A percentile compares a stretch with the other conserved stretches of the same genome.
Conservation (phyloP, 2,329 filamentous ascomycete species). For the Dryadomyces quercus-mongolicae region DNA sequence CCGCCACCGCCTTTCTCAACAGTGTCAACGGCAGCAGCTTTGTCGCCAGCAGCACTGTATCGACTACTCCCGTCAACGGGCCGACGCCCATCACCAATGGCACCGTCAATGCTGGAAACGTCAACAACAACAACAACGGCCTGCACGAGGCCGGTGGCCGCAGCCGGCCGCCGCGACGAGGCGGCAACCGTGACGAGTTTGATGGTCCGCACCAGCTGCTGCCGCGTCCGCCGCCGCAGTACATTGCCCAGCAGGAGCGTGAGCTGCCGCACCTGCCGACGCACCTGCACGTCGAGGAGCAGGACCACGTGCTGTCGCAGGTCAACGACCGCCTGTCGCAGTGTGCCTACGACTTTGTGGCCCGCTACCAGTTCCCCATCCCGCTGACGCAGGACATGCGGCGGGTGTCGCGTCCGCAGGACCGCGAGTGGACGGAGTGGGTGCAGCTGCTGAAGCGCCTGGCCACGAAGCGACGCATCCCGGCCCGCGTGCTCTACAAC, state of each 20-base stretch:
- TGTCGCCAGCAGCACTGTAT: slow-evolving; percentile 12
- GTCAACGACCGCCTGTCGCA: slow-evolving; percentile 78
- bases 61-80: not conserved
- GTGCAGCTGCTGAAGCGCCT: slow-evolving; percentile 76
- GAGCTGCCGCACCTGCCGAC: slow-evolving; percentile 74
- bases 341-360: slow-evolving; percentile 82
- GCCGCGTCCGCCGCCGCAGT: slow-evolving; percentile 56
- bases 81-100: not conserved
- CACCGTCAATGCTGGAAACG: not conserved
- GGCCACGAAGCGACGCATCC: slow-evolving; percentile 76
- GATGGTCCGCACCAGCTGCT: slow-evolving; percentile 78
- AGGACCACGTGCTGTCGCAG: slow-evolving; percentile 66
- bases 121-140: too few species aligned
- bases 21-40: slow-evolving; percentile 22
- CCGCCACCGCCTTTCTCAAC: slow-evolving; percentile 25
- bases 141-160: slow-evolving; percentile 25
- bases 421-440: slow-evolving; percentile 87
- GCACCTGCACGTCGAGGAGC: slow-evolving; percentile 71
- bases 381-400: slow-evolving; percentile 74
- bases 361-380: slow-evolving; percentile 83
- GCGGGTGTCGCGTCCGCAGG: slow-evolving; percentile 59
- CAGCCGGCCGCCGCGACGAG: slow-evolving; percentile 48
- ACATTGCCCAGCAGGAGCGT: slow-evolving; percentile 64
- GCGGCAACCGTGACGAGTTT: slow-evolving; percentile 79
- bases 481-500: slow-evolving; percentile 73